Evolutionary conservation across 2,329 filamentous ascomycete genomes (phyloP), one percentile per base, ranked within the genome.

Genomic region (Akanthomyces lecanii): DNA sequence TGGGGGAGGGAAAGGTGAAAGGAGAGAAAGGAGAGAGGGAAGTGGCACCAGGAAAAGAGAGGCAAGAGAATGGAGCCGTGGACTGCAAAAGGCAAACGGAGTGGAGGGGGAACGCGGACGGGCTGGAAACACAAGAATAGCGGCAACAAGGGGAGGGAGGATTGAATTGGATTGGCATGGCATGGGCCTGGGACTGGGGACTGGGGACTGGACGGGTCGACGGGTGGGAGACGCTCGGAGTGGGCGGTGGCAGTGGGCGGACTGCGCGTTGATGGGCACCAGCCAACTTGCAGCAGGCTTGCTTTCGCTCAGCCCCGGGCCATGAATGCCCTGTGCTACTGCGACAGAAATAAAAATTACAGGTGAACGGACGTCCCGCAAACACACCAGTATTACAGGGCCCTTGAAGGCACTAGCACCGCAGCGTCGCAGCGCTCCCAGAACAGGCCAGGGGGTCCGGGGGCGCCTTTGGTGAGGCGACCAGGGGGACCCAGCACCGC

Each of bases 61-160:
- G 44, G 62, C 45, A 16, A 63, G 48, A 50, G 36, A 63, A 54
- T 51, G 54, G 61, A 63, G 53, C 42, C 38, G 33, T 14, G 12
- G 45, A 60, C 47, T 50, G 54, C 50, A 45, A 44, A 50, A 56
- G 45, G 21, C 51, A 21, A 42, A 51, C 48, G 25, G 18, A 44
- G 52, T 23, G 21, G 58, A 42, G 52, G 30, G 45, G 11, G 52
- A 33, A 55, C 44, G 30, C 33, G 33, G 33, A 36, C 33, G 33
- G 33, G 33, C 33, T 36, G 33, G 33, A 36, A 36, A 36, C 33
- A 51, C 57, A 42, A 61, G 18, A 59, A 44, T 23, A 30, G 44
- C 25, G 59, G 48, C 18, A 36, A 25, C 36, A 54, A 48, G 28
- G 18, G 50, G 30, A 53, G 42, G 36, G 36, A 23, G 55, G 44